Evolutionary conservation across 495 filamentous ascomycete genomes (phyloP), one percentile per base, ranked within the genome.

Genomic region (Letharia lupina): DNA sequence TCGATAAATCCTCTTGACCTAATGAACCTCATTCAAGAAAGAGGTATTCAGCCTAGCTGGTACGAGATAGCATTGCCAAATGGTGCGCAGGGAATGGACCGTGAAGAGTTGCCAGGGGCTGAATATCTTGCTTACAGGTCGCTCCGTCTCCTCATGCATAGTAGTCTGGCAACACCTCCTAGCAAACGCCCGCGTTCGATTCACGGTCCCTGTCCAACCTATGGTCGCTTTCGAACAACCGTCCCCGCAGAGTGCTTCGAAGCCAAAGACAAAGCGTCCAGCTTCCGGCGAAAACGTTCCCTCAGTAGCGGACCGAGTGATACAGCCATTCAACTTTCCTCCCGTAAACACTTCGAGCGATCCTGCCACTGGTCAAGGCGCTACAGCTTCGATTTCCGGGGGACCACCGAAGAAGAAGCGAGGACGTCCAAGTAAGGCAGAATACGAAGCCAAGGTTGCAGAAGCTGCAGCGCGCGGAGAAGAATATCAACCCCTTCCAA

Each of bases 351-450:
- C 58, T 35, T 41, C 68, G 42, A 63, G 62, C 20, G 41, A 68
- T 59, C 66, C 75, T 64, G 61, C 72, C 42, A 62, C 68, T 35
- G 69, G 72, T 31, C 73, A 68, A 65, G 48, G 66, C 42, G 57
- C 62, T 23, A 69, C 70, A 12, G 56, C 67, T 65, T 42, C 65
- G 35, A 48, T 57, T 41, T 42, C 67, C 23, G 72, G 73, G 35
- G 80, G 82, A 42, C 79, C 76, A 18, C 79, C 79, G 45, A 81
- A 81, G 63, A 87, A 87, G 78, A 84, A 82, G 65, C 79, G 86
- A 54, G 84, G 84, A 20, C 79, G 84, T 16, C 84, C 84, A 60
- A 83, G 78, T 68, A 86, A 86, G 72, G 80, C 78, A 60, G 84
- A 85, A 63, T 73, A 77, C 7, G 82, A 85, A 66, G 76, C 78